A percentile compares a stretch with the other conserved stretches of the same genome.
These are phyloP conservation scores for Pichia exigua DNA, from an alignment of 805 yeast genomes.

Conservation along the genomic window DNA sequence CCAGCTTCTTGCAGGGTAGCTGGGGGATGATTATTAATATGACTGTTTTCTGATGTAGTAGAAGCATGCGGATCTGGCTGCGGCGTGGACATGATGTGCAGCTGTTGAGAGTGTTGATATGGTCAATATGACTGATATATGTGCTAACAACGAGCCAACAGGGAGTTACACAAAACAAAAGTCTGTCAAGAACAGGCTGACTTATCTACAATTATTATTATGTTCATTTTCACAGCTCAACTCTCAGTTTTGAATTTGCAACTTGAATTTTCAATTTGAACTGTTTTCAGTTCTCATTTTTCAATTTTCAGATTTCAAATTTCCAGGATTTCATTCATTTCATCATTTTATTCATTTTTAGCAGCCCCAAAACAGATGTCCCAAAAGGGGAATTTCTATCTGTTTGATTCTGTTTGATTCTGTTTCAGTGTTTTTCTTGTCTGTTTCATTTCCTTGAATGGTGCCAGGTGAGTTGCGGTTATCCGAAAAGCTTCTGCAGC, in stretches of 20 bases:
- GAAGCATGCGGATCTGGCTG: neutral
- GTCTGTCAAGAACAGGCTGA: neutral
- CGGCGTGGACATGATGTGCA: neutral
- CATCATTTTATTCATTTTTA: no score
- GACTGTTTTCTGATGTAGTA: neutral
- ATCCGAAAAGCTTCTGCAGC: neutral
- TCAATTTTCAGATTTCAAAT: neutral
- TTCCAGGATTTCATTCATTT: no score
- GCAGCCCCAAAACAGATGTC: neutral
- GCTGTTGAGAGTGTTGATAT: neutral
- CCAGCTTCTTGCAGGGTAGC: slow-evolving; percentile 11
- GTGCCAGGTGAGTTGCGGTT: neutral
- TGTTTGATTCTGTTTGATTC: neutral
- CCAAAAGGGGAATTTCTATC: neutral
- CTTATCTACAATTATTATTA: neutral
- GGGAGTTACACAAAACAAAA: no score
- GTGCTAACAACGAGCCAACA: neutral
- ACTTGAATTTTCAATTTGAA: no score
- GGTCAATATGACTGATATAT: neutral
- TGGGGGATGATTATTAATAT: neutral
- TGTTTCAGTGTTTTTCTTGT: neutral
- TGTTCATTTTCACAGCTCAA: neutral
- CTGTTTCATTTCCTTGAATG: neutral
- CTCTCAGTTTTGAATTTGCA: no score
- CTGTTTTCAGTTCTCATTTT: neutral